These are phyloP conservation scores for Oryza meridionalis DNA, from an alignment of 176 grass and related monocot genomes.

Conservation along the genomic window DNA sequence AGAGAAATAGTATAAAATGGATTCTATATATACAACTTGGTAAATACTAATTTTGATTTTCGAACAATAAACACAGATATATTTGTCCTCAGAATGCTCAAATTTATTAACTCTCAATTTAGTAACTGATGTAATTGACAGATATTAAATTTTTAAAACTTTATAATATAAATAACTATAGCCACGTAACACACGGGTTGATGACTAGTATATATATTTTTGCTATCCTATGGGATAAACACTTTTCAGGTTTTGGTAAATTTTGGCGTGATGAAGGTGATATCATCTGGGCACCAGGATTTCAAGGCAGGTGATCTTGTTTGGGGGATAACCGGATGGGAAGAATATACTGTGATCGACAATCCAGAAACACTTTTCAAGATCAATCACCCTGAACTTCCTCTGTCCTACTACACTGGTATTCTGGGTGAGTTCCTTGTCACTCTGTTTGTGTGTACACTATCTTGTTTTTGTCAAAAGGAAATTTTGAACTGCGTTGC, in stretches of 20 bases:
- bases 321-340: constrained; percentile 60
- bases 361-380: constrained; percentile 51
- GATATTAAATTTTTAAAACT: too few relatives aligned
- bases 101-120: too few relatives aligned
- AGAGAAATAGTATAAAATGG: too few relatives aligned
- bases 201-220: too few relatives aligned
- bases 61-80: too few relatives aligned
- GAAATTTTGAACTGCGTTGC: background rate
- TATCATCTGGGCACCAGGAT: constrained; percentile 54
- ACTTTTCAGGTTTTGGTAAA: background rate
- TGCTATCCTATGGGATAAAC: background rate
- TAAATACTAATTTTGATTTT: too few relatives aligned
- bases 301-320: constrained; percentile 53
- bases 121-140: too few relatives aligned
- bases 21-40: too few relatives aligned
- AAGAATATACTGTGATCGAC: constrained; percentile 62
- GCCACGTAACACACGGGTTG: too few relatives aligned
- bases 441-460: background rate
- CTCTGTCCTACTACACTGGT: constrained; percentile 72
- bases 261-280: constrained; percentile 62
- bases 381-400: constrained; percentile 60
- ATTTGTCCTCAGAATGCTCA: too few relatives aligned
- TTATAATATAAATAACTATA: too few relatives aligned
- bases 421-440: constrained; percentile 50
- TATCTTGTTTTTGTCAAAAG: background rate